phyloP scores from a whole-genome alignment of 1,139 yeast genomes.

The Arxiozyma bovina region DNA sequence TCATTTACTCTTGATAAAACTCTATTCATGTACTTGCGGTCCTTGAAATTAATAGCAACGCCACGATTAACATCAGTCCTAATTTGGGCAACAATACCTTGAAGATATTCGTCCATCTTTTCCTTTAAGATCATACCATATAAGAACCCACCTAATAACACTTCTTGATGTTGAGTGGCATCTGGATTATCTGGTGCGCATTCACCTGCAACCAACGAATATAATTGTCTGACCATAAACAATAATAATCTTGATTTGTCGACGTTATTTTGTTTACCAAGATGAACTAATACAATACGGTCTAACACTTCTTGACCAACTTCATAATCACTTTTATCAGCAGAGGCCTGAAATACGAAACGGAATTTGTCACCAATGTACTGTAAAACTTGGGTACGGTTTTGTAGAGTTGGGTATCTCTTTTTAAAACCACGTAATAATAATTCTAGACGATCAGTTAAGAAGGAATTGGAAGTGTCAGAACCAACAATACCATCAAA shows the following conservation, averaged over 20 bases:
- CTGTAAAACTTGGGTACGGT: constrained; percentile 82
- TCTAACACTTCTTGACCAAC: constrained; percentile 80
- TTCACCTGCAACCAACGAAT: constrained; percentile 92
- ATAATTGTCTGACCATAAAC: constrained; percentile 92
- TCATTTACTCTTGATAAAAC: constrained; percentile 77
- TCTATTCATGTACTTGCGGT: constrained; percentile 71
- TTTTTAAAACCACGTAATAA: constrained; percentile 78
- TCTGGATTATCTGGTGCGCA: constrained; percentile 98
- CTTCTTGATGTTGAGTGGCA: constrained; percentile 98
- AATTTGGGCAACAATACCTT: constrained; percentile 61
- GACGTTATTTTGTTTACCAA: constrained; percentile 42
- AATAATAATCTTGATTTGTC: constrained; percentile 82
- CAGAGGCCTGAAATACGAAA: constrained; percentile 82
- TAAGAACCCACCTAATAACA: constrained; percentile 87
- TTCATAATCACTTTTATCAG: constrained; percentile 79
- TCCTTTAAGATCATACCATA: constrained; percentile 96
- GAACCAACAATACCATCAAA: constrained; percentile 94
- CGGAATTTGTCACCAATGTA: constrained; percentile 94
- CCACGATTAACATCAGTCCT: constrained; percentile 77
- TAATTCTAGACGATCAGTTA: constrained; percentile 95
- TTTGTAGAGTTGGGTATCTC: constrained; percentile 53
- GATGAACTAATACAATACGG: constrained; percentile 84
- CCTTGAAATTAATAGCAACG: constrained; percentile 72
- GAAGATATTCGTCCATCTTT: constrained; percentile 87
- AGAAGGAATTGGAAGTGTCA: constrained; percentile 77